Evolutionary conservation across 2,329 filamentous ascomycete species (phyloP), one percentile per base, ranked within the genome.

Genomic region (Fusarium sp.): DNA sequence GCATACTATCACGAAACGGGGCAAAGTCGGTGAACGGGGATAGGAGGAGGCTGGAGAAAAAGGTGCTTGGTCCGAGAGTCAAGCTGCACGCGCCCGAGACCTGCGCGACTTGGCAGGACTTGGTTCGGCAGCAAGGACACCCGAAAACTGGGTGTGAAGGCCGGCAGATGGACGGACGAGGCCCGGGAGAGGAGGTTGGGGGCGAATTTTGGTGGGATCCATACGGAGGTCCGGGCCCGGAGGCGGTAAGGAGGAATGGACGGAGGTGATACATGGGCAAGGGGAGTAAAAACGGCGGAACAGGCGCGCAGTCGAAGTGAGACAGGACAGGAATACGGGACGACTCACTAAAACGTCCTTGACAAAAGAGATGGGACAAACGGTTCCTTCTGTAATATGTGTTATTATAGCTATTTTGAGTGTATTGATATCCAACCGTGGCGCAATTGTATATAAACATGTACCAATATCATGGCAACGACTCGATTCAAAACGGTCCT

Each of bases 331-430:
- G 56, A 65, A 65, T 45, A 67, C 54, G 61, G 53, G 67, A 65
- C 52, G 47, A 82, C 91, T 87, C 88, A 94, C 92, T 82, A 94
- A 83, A 70, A 92, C 88, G 78, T 94, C 91, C 82, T 93, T 93
- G 80, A 94, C 92, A 80, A 94, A 94, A 73, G 91, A 93, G 78
- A 94, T 94, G 73, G 91, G 91, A 79, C 92, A 94, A 68, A 94
- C 89, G 50, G 92, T 94, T 67, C 92, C 92, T 85, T 94, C 92
- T 94, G 73, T 49, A 71, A 50, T 28, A 26, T 57, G 50, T 71
- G 68, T 70, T 70, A 70, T 62, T 71, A 69, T 57, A 28, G 24
- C 64, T 71, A 70, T 70, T 55, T 55, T 69, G 58, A 34, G 43
- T 31, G 39, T 50, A 55, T 51, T 43, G 42, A 54, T 65, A 62